Evolutionary conservation across 257 asterid species (phyloP), one percentile per base, ranked within the genome.

Genomic region (Plectranthus barbatus): DNA sequence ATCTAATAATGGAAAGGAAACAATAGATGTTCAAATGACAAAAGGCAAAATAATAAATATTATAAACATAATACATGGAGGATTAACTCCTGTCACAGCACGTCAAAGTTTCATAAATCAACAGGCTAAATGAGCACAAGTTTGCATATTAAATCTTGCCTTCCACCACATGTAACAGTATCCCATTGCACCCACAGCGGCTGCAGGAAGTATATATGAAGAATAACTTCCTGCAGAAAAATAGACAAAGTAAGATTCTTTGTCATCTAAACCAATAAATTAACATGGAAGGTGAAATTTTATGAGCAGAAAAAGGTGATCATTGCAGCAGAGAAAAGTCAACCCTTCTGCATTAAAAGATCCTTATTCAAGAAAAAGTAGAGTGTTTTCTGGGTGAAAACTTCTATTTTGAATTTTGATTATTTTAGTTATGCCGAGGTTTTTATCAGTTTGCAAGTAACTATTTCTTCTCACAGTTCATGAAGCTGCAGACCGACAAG

Each of bases 151-250:
- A 66, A 69, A 44, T 56, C 86, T 80, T 74, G 55, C 95, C 95
- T 87, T 84, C 95, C 95, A 87, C 88, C 86, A 74, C 95, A 87
- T 84, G 82, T 84, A 87, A 64, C 94, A 87, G 72, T 79, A 82
- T 57, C 95, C 95, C 88, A 77, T 63, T n/a, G 93, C 90, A 67
- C 95, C 93, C 56, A 84, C 60, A 66, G 95, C 95, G 42, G 95
- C 94, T 62, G 88, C 81, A 47, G 95, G 95, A 77, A 87, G 76
- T 66, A 87, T 71, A 74, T 84, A 87, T 52, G 95, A 87, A 42
- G 77, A 78, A 66, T 74, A 82, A 81, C 87, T 60, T 58, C 88
- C 95, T 84, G 79, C 11, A 23, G 20, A 68, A 60, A 64, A 60
- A 76, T 70, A 69, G 33, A 73, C 42, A 36, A 20, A 11, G 37